A percentile compares a stretch with the other conserved stretches of the same genome.
Conservation (phyloP, 2,329 filamentous ascomycete species). For the Neophaeococcomyces mojaviensis region DNA sequence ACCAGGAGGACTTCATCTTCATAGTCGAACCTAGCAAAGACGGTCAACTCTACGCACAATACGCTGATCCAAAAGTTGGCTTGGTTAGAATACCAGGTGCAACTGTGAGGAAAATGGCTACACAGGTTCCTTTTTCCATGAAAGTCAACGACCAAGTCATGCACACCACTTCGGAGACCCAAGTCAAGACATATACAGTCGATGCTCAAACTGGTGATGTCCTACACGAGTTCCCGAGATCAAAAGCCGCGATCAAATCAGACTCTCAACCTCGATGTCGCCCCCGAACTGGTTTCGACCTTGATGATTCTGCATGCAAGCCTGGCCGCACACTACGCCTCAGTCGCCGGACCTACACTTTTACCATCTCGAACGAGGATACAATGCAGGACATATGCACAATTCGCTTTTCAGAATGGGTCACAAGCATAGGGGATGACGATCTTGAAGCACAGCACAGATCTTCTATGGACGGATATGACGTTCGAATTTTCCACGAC, state of each 20-base stretch:
- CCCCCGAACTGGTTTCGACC: constrained; percentile 54
- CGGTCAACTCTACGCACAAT: constrained; percentile 80
- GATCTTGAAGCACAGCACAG: constrained; percentile 81
- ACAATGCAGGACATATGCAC: constrained; percentile 74
- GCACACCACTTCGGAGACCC: constrained; percentile 86
- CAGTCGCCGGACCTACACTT: constrained; percentile 80
- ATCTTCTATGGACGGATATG: constrained; percentile 73
- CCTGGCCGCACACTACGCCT: constrained; percentile 73
- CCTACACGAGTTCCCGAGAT: constrained; percentile 45
- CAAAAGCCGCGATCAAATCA: constrained; percentile 12
- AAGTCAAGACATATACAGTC: constrained; percentile 79
- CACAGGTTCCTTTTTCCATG: constrained; percentile 55
- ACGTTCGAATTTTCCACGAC: constrained; percentile 80
- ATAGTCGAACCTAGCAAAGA: constrained; percentile 87
- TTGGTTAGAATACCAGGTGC: constrained; percentile 39
- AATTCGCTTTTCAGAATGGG: constrained; percentile 90
- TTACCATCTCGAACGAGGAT: constrained; percentile 70
- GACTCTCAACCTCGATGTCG: constrained; percentile 65
- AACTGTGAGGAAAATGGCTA: constrained; percentile 70
- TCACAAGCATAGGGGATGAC: constrained; percentile 79
- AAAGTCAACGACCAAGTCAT: constrained; percentile 67
- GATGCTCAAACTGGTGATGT: constrained; percentile 79
- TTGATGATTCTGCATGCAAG: constrained; percentile 64
- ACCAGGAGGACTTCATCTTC: constrained; percentile 84
- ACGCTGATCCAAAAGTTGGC: constrained; percentile 51